Conservation (phyloP, 202 grass and related monocot species). For the Setaria italica region DNA sequence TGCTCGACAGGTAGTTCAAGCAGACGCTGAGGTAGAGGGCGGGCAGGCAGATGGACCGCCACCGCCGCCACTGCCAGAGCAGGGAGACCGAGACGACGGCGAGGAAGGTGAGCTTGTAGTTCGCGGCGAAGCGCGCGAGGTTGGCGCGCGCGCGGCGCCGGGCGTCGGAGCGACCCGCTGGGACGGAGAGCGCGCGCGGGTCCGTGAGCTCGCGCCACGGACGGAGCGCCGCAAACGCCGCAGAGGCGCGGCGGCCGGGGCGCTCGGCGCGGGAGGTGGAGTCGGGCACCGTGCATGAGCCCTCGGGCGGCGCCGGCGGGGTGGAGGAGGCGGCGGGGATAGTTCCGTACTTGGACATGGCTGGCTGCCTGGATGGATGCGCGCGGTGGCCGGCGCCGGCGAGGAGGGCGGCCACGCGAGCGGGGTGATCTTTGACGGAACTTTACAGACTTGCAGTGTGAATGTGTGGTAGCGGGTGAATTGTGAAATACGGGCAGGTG, state of each 20-base stretch:
- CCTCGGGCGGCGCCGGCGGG: no score
- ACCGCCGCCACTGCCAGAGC: slow-evolving; percentile 51
- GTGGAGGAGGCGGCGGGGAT: no score
- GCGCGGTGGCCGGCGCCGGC: no score
- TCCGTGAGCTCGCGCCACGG: not conserved
- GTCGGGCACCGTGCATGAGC: slow-evolving; percentile 19
- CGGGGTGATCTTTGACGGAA: no score
- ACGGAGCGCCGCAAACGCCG: slow-evolving; percentile 55
- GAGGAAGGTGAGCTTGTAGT: slow-evolving; percentile 68
- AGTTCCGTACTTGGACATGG: no score
- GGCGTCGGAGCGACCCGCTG: slow-evolving; percentile 46
- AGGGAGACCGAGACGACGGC: slow-evolving; percentile 65
- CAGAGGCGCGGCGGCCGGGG: slow-evolving; percentile 24
- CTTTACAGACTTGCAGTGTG: no score
- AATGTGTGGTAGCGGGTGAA: no score
- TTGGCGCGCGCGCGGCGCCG: slow-evolving; percentile 57
- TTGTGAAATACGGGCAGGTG: no score
- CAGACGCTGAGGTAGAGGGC: slow-evolving; percentile 56
- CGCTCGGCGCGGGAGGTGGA: slow-evolving; percentile 67
- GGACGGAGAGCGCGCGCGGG: slow-evolving; percentile 41
- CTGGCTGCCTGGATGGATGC: no score
- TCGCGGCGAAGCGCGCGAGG: slow-evolving; percentile 64
- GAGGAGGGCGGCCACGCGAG: no score
- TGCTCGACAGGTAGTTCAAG: slow-evolving; percentile 54
- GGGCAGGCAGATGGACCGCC: slow-evolving; percentile 64